These are phyloP conservation scores for Olyra latifolia DNA, from an alignment of 176 grass and related monocot species.

Conservation along the genomic window DNA sequence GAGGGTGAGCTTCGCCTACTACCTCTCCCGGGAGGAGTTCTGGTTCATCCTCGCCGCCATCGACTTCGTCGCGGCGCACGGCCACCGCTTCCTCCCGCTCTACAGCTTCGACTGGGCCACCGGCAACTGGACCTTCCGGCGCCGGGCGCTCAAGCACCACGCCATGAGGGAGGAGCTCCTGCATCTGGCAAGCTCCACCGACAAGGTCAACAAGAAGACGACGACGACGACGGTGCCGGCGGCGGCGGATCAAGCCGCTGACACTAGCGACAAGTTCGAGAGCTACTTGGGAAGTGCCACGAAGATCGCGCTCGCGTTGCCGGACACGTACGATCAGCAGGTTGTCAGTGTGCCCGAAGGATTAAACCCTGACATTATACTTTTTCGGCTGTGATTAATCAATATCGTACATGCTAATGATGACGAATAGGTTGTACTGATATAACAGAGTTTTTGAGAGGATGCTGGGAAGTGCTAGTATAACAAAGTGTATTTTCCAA, in stretches of 20 bases:
- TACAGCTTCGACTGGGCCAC: constrained; percentile 75
- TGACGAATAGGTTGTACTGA: neutral
- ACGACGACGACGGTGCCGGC: too few relatives aligned
- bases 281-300: constrained; percentile 33
- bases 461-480: too few relatives aligned
- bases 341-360: constrained; percentile 25
- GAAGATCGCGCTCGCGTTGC: constrained; percentile 38
- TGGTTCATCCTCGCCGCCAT: constrained; percentile 58
- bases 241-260: neutral
- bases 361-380: constrained; percentile 37
- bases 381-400: constrained; percentile 37
- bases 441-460: neutral
- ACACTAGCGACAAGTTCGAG: constrained; percentile 8
- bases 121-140: constrained; percentile 70
- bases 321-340: constrained; percentile 20
- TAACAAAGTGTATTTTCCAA: too few relatives aligned
- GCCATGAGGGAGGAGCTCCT: constrained; percentile 43
- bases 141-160: constrained; percentile 34
- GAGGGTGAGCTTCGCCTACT: constrained; percentile 79
- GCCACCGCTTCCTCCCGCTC: constrained; percentile 74
- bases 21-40: constrained; percentile 60
- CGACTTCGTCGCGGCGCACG: constrained; percentile 69
- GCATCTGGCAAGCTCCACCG: neutral
- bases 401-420: neutral
- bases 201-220: neutral